Evolutionary conservation across 1,284 basidiomycete genomes (phyloP), one percentile per base, ranked within the genome.

Genomic region (Trichosporon sp.): DNA sequence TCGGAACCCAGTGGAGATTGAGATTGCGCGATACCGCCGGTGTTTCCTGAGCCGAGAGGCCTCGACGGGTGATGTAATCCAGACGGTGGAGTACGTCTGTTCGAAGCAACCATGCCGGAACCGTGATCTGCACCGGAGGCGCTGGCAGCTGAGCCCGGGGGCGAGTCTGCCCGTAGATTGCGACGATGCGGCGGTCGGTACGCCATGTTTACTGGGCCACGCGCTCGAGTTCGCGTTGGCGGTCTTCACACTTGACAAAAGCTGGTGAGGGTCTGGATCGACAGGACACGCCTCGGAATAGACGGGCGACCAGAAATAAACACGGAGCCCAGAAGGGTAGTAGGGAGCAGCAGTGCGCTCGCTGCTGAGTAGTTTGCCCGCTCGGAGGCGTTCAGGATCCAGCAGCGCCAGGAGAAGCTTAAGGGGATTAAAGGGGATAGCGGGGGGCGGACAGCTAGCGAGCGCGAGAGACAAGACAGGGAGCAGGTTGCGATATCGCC

Each of bases 111-210:
- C 23, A 7, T 51, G 23, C 47, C 47, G 47, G 47, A 51, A 51
- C n/a, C 42, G 42, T 44, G n/a, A n/a, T 51, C 47, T 51, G 47
- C 47, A 7, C 2, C 21, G 47, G 47, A 18, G 23, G 9, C 47
- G 11, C 47, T 21, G 15, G n/a, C 18, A 51, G 47, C n/a, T 3
- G 47, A 15, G 23, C 21, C 21, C 18, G 47, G 15, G 47, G n/a
- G 3, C 9, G 47, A 51, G 31, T 31, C 29, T 29, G 56, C 4
- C 56, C 29, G 56, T n/a, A 32, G 15, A 21, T 31, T 60, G 12
- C 65, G 65, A 29, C 56, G 34, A 31, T 66, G 65, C 21, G 65
- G 65, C 1, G 65, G 65, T 27, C 27, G 65, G n/a, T 66, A 66
- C 1, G 65, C 34, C 65, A 66, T 66, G 12, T 51, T 29, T 25